Percentiles rank a stretch among this genome's conserved stretches.
phyloP scores from a whole-genome alignment of 805 yeast genomes.

The Hanseniaspora taiwanica region DNA sequence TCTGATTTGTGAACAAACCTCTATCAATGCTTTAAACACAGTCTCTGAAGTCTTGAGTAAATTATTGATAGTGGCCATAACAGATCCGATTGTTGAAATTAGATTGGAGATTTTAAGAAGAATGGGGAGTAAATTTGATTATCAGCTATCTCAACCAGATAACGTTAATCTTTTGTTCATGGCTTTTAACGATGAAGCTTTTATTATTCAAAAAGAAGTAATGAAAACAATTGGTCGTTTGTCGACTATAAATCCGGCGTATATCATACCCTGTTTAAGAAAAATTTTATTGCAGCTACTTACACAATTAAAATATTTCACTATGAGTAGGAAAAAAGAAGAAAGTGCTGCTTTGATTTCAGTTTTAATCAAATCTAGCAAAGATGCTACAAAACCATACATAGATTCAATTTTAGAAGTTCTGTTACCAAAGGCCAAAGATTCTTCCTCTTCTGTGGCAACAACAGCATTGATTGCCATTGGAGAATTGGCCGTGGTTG shows the following conservation, averaged over 20 bases:
- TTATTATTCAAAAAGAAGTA: constrained; percentile 68
- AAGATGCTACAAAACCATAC: constrained; percentile 78
- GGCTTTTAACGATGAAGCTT: constrained; percentile 83
- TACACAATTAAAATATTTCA: constrained; percentile 75
- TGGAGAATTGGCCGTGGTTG: constrained; percentile 81
- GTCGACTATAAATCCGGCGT: constrained; percentile 83
- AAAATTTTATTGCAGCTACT: constrained; percentile 75
- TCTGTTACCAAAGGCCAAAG: constrained; percentile 61
- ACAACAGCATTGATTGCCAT: constrained; percentile 74
- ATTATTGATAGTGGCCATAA: constrained; percentile 66
- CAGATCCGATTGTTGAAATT: constrained; percentile 80
- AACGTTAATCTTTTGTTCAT: constrained; percentile 74
- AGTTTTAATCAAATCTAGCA: constrained; percentile 61
- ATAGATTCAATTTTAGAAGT: constrained; percentile 84
- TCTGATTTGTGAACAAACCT: constrained; percentile 72
- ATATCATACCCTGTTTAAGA: constrained; percentile 83
- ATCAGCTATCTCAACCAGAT: constrained; percentile 88
- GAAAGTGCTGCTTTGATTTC: constrained; percentile 72
- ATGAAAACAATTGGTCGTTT: constrained; percentile 72
- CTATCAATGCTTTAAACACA: constrained; percentile 66
- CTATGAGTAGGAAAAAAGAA: constrained; percentile 63
- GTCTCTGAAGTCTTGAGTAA: constrained; percentile 78
- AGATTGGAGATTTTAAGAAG: constrained; percentile 66
- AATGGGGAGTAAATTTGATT: constrained; percentile 66
- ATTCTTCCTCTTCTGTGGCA: constrained; percentile 66